Evolutionary conservation across 257 asterid genomes (phyloP), one percentile per base, ranked within the genome.

Genomic region (Echites panduratus): DNA sequence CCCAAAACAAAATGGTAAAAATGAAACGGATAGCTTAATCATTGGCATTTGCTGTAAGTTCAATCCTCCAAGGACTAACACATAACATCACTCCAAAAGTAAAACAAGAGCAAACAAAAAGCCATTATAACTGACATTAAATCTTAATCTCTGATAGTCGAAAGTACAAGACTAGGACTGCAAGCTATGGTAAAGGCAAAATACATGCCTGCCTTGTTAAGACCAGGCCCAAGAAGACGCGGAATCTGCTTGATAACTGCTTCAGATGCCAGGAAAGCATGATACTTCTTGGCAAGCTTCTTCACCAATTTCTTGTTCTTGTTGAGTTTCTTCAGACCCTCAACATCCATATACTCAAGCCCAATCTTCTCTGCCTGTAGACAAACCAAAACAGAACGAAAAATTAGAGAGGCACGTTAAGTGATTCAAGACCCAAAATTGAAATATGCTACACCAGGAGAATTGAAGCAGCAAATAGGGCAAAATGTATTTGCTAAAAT

Each of bases 231-330:
- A 26, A 80, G 32, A 22, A 80, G 81, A 77, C 84, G 84, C 32
- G 84, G 84, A 35, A 80, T 80, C 75, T 80, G 84, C 49, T 80
- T 80, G 24, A 80, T 80, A 17, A 80, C 84, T 6, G 84, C 84
- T 77, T 80, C 84, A 56, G 84, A 80, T 17, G 84, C 84, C 11
- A 80, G 65, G 72, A 80, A 80, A 70, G 84, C 84, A 64, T 80
- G 84, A 57, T 77, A 80, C 68, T 57, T 80, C 84, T 80, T 80
- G 7, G 84, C 84, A 70, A 80, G 78, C 71, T 76, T 80, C 72
- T 80, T 80, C 62, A 80, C 84, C 19, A 80, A 43, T 12, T 80
- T 80, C 61, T 80, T 80, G 77, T 80, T 80, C 12, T 80, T 80
- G 79, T 80, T 80, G 11, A 80, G 80, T 69, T 76, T 80, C 50